Base-by-base conservation (phyloP, 768 basidiomycete species). In the Auriscalpium vulgare region DNA sequence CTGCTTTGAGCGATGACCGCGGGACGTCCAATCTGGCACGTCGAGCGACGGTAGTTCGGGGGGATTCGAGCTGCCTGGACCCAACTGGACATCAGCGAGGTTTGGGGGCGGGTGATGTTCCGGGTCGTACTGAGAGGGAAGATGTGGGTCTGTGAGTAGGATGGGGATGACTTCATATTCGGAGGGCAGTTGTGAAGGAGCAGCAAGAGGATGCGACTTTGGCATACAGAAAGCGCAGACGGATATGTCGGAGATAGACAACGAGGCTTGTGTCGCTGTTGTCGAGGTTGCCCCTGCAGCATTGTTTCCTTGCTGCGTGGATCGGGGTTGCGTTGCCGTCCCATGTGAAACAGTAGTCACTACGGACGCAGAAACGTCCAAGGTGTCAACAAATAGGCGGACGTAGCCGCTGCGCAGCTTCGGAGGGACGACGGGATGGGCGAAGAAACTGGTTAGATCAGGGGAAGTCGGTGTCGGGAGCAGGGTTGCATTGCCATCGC, bases 91-190 rank as follows among this genome's bases (percentile, higher is more conserved):
- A 47, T 8, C 17, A 51, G 40, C 48, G 10, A 59, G 34, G 40
- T 17, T 46, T 36, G 57, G 55, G 19, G 79, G 79, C 54, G 80
- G 78, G 44, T 63, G 49, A 63, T 81, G 80, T 7, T 58, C 56
- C 17, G 66, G 51, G 37, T 74, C 60, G 67, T 88, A 87, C 58
- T 88, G 87, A 7, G 69, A 69, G 13, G 74, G 66, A 16, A 95
- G 78, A 59, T 81, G 69, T n/a, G 76, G 77, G 63, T 95, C 93
- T 10, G 83, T 84, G 49, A 93, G 78, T 16, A 95, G 64, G 46
- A 95, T 69, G 11, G 92, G 92, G 13, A 78, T 75, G 23, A 83
- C 79, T 17, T 62, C 57, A 47, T 74, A 52, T 19, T 64, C 64
- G 21, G 29, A 10, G 23, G 7, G 29, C 29, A 29, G 29, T 7